These are phyloP conservation scores for Chloranthus sessilifolius DNA, from an alignment of 164 flowering plant genomes.

Conservation along the genomic window DNA sequence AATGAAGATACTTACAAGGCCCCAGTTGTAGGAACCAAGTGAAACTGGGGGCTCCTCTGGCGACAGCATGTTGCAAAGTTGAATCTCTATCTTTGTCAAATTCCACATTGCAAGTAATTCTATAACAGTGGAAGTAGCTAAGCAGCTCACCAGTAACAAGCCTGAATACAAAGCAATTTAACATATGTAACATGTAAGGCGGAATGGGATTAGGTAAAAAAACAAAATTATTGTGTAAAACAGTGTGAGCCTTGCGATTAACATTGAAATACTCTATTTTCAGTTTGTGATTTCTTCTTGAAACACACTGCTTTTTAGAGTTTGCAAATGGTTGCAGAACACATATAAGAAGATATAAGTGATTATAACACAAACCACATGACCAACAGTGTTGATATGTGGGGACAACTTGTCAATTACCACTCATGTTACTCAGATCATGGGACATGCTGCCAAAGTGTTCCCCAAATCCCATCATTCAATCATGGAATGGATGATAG, in stretches of 20 bases:
- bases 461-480: too few species aligned
- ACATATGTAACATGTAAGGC: not conserved
- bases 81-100: slow-evolving; percentile 87
- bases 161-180: slow-evolving; percentile 42
- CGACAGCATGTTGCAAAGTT: slow-evolving; percentile 84
- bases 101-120: slow-evolving; percentile 97
- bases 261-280: too few species aligned
- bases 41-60: slow-evolving; percentile 89
- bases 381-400: too few species aligned
- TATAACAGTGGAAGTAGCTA: slow-evolving; percentile 50
- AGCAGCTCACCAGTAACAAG: slow-evolving; percentile 46
- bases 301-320: not conserved
- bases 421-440: too few species aligned
- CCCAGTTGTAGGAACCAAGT: slow-evolving; percentile 86
- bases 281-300: slow-evolving; percentile 3
- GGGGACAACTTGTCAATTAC: too few species aligned
- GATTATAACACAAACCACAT: too few species aligned
- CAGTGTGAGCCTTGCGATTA: too few species aligned
- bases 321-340: too few species aligned
- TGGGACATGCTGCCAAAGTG: too few species aligned
- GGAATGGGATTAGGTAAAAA: not conserved
- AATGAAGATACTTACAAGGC: slow-evolving; percentile 51
- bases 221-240: not conserved
- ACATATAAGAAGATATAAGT: too few species aligned
- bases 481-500: too few species aligned